Conservation (phyloP, 2,329 filamentous ascomycete species). For the Tolypocladium endophyticum region DNA sequence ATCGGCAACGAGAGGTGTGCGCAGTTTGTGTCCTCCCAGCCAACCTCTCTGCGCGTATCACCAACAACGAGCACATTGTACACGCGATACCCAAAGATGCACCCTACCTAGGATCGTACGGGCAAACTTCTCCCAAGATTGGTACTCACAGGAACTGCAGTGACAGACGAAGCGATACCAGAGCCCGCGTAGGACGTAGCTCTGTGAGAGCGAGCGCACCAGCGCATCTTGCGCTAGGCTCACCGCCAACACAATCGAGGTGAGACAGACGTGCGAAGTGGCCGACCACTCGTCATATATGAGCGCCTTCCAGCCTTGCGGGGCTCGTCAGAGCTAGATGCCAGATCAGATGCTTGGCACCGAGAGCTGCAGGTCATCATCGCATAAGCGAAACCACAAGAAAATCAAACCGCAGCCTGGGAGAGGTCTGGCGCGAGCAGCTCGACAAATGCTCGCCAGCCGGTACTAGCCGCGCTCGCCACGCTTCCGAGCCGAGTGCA, state of each 20-base stretch:
- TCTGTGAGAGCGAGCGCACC: not conserved
- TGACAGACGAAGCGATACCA: slow-evolving; percentile 19
- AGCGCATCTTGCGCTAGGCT: not conserved
- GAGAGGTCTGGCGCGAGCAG: not conserved
- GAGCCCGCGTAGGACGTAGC: not conserved
- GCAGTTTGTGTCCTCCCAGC: not conserved
- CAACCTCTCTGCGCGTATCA: slow-evolving; percentile 27
- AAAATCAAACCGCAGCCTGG: not conserved
- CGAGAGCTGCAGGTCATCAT: not conserved
- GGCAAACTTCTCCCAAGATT: slow-evolving; percentile 60
- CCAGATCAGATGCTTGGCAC: not conserved
- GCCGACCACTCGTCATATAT: not conserved
- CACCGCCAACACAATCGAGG: not conserved
- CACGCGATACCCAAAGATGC: slow-evolving; percentile 50
- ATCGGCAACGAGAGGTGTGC: slow-evolving; percentile 50
- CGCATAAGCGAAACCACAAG: not conserved
- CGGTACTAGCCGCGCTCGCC: too few species aligned
- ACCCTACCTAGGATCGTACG: slow-evolving; percentile 32
- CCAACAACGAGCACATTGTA: slow-evolving; percentile 56
- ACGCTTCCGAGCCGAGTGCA: too few species aligned
- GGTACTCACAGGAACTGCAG: slow-evolving; percentile 27
- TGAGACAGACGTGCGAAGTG: not conserved
- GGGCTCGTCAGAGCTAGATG: not conserved
- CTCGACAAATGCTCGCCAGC: not conserved
- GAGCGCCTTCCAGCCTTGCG: not conserved